Base-by-base conservation (phyloP, 2,329 filamentous ascomycete species). In the Colletotrichum karsti region DNA sequence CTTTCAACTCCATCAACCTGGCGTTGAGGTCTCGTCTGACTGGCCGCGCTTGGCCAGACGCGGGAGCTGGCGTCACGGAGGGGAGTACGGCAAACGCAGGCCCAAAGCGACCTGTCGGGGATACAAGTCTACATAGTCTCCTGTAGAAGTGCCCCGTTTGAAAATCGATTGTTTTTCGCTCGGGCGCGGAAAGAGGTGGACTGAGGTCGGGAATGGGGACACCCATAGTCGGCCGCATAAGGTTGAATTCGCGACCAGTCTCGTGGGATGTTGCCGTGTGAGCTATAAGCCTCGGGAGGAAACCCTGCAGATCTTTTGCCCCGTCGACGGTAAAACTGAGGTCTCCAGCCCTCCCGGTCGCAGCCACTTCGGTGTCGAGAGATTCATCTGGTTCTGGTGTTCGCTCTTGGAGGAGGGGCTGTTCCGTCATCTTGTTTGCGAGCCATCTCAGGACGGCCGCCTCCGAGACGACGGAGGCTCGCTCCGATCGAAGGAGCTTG, bases 51-150 rank as follows among this genome's bases (percentile, higher is more conserved):
- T 44, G 26, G 7, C 55, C 50, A 18, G 28, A 15, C 35, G 67
- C 8, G 3, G 39, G 22, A 18, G 33, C 18, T 18, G 67, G 22
- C 3, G 44, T 30, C 7, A 26, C 28, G 6, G 58, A 15, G 18
- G 65, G 44, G n/a, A 85, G 67, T 5, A 84, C 77, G 13, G 77
- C 73, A n/a, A 77, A 71, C 1, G 77, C 78, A n/a, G 79, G 78
- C 0, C 87, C 87, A 63, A 88, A 89, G n/a, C 72, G 78, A 7
- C 79, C 79, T 2, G 81, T 83, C 9, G 84, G 84, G 1, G 86
- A 85, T 6, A 75, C 73, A 4, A 87, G 73, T 1, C 72, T 71
- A 1, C 83, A 83, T 5, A 89, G 79, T 5, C 74, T 76, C 3
- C 84, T 80, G 41, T 85, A 73, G 7, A 89, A 73, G 13, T 76